phyloP scores from a whole-genome alignment of 2,329 filamentous ascomycete genomes.

The Aureobasidium vineae region DNA sequence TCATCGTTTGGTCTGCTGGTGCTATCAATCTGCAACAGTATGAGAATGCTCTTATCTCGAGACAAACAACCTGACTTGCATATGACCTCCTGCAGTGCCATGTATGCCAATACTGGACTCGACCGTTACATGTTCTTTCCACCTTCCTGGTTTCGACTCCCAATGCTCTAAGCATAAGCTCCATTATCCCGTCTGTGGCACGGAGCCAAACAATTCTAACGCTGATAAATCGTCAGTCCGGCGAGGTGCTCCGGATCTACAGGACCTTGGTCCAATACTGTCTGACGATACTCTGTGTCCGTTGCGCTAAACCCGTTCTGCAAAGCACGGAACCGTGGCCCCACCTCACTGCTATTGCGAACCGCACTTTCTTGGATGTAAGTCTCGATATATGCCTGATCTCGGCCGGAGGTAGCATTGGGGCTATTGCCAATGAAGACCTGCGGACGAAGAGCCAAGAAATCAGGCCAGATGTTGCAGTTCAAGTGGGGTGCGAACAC shows the following conservation, averaged over 20 bases:
- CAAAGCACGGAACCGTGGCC: background rate
- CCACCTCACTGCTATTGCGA: background rate
- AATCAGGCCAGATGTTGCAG: background rate
- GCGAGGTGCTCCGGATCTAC: background rate
- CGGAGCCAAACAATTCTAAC: background rate
- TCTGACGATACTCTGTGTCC: background rate
- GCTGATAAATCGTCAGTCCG: background rate
- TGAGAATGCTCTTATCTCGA: constrained; percentile 54
- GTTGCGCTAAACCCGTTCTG: background rate
- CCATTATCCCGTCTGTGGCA: too few species aligned
- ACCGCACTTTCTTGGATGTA: background rate
- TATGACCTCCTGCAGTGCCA: background rate
- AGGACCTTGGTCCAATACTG: background rate
- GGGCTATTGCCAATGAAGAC: background rate
- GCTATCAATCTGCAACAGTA: constrained; percentile 70
- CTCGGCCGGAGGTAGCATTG: background rate
- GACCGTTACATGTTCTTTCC: background rate
- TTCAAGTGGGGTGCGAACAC: background rate
- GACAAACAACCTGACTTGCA: background rate
- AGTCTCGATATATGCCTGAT: background rate
- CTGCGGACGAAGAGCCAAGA: background rate
- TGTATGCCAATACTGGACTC: too few species aligned
- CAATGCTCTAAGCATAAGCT: too few species aligned
- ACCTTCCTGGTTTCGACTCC: too few species aligned
- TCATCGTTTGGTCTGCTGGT: constrained; percentile 75